Conservation (phyloP, 2,329 filamentous ascomycete species). For the Colletotrichum lindemuthianum region DNA sequence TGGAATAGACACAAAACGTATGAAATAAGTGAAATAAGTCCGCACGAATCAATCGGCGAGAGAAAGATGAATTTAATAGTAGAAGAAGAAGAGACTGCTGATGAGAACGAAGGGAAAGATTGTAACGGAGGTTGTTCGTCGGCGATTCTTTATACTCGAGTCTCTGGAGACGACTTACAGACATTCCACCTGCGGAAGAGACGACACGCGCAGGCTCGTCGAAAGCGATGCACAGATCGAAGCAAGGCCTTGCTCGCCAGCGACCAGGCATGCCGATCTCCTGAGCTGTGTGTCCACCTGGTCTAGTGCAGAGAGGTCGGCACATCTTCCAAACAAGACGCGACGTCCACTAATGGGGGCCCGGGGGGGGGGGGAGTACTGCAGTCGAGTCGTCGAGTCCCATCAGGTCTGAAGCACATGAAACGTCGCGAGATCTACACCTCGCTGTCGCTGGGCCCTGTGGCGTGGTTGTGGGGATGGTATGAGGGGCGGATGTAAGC, state of each 20-base stretch:
- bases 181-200: not conserved
- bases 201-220: not conserved
- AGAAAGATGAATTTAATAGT: constrained; percentile 4
- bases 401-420: constrained; percentile 17
- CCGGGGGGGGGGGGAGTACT: not conserved
- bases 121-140: not conserved
- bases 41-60: constrained; percentile 33
- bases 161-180: not conserved
- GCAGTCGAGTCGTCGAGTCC: constrained; percentile 7
- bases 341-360: constrained; percentile 1
- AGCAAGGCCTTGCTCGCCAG: not conserved
- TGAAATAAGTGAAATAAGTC: not conserved
- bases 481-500: not conserved
- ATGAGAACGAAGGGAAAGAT: not conserved
- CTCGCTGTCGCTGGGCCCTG: not conserved
- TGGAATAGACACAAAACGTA: not conserved
- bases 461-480: constrained; percentile 4
- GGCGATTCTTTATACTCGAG: constrained; percentile 20
- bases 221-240: not conserved
- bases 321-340: not conserved
- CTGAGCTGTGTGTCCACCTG: not conserved
- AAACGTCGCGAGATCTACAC: constrained; percentile 30
- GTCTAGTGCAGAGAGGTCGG: not conserved
- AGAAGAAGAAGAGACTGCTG: constrained; percentile 18
- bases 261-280: constrained; percentile 6